A percentile compares a stretch with the other conserved stretches of the same genome.
phyloP scores from a whole-genome alignment of 163 green algal species.

The Picocystis sp. region DNA sequence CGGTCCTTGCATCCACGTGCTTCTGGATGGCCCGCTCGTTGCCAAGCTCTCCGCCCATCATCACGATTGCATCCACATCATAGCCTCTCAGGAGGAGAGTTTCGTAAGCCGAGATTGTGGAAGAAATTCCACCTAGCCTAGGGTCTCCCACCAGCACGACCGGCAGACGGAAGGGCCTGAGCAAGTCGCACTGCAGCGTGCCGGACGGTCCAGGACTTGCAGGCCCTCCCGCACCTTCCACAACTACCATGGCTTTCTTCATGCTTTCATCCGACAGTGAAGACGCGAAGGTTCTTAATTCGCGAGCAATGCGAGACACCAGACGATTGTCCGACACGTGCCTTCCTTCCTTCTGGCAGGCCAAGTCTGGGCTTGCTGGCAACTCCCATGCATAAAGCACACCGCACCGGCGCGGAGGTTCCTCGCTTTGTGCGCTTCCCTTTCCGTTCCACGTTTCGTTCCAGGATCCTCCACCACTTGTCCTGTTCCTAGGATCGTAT shows the following conservation, averaged over 20 bases:
- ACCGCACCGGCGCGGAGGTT: too few species aligned
- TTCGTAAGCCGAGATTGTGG: constrained; percentile 67
- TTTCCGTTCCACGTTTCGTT: not conserved
- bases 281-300: constrained; percentile 18
- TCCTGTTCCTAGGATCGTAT: too few species aligned
- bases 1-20: constrained; percentile 1
- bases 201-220: constrained; percentile 64
- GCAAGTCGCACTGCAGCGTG: constrained; percentile 45
- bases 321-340: constrained; percentile 24
- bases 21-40: constrained; percentile 19
- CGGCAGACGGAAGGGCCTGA: constrained; percentile 51
- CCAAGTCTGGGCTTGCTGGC: constrained; percentile 65
- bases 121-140: constrained; percentile 76
- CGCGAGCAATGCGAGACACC: constrained; percentile 6
- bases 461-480: not conserved
- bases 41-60: constrained; percentile 29
- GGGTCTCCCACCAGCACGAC: constrained; percentile 73
- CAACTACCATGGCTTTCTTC: constrained; percentile 18
- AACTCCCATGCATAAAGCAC: constrained; percentile 50
- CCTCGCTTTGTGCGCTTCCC: too few species aligned
- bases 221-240: constrained; percentile 89
- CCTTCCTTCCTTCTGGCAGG: constrained; percentile 26
- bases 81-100: constrained; percentile 54
- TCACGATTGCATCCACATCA: constrained; percentile 46
- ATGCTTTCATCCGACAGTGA: too few species aligned